Evolutionary conservation across 305 asterid species (phyloP), one percentile per base, ranked within the genome.

Genomic region (Petunia hybrid): DNA sequence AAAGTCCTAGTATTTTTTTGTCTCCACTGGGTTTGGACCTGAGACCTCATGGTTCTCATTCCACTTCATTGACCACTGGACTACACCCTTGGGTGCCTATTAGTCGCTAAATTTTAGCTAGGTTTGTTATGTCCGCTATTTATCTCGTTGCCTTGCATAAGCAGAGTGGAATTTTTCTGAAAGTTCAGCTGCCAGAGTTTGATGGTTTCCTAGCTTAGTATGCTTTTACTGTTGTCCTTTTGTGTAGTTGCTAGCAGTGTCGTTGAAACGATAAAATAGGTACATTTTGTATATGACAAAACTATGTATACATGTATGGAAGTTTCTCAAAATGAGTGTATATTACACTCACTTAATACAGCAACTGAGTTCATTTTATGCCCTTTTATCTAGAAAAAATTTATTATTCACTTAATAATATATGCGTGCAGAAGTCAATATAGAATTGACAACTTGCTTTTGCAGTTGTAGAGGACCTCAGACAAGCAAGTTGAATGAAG

Each of bases 381-480:
- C 45, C 6, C 60, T 6, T 73, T 3, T 51, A 36, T 73, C 14
- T 60, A 1, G 14, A 73, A 14, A 51, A 22, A 73, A 73, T 0
- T 73, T 13, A 12, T 13, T 31, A 12, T 73, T 73, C 46, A 22
- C 77, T 70, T 71, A 48, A 71, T 46, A 71, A 12, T 60, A 35
- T 71, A 2, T 2, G 0, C 45, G 6, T 0, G 12, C 10, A 35
- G 31, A 14, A 73, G 63, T 36, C 63, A 51, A 73, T 35, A 48
- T 48, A n/a, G 51, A 35, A 73, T 73, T 73, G 63, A 35, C 63
- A 12, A 71, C 45, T 71, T 46, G 43, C 2, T 5, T 71, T 46
- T 71, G 78, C 45, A 48, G 78, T 71, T 71, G 78, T 48, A 13
- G 45, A 71, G 45, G 61, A 71, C 43, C 61, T 46, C 45, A 35